Percentiles rank a stretch among this genome's conserved stretches.
Evolutionary conservation across 228 moss, liverwort and hornwort genomes (phyloP).

Genomic region (Sphagnum fallax): DNA sequence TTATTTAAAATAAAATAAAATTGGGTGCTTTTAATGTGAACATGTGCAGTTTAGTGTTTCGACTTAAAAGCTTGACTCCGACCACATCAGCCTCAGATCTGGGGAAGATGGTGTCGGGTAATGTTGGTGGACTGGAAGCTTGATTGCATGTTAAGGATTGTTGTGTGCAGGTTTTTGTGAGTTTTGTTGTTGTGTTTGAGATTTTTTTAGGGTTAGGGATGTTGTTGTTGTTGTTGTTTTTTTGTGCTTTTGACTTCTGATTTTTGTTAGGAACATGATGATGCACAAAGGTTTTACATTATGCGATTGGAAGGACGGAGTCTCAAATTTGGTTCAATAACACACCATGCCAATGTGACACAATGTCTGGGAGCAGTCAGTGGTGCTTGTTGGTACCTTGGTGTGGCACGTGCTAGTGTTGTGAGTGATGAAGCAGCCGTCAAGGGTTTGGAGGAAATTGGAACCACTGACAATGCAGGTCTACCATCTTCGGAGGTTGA

Average conservation of each 20-base stretch:
- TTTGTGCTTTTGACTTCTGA: neutral
- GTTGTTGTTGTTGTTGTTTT: no score
- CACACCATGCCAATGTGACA: slow-evolving; percentile 75
- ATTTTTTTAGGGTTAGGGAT: no score
- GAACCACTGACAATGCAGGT: neutral
- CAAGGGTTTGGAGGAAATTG: neutral
- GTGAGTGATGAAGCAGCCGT: slow-evolving; percentile 1
- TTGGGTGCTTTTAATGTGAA: neutral
- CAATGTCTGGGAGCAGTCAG: slow-evolving; percentile 79
- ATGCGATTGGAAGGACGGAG: slow-evolving; percentile 46
- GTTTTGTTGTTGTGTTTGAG: no score
- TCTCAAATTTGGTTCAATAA: slow-evolving; percentile 43
- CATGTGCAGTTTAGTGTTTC: neutral
- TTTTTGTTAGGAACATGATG: neutral
- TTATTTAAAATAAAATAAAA: neutral
- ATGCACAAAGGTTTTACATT: slow-evolving; percentile 59
- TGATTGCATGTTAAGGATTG: no score
- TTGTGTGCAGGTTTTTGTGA: no score
- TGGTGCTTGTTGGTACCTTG: slow-evolving; percentile 65
- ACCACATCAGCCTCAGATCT: neutral
- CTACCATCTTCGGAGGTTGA: neutral
- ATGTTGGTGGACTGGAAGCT: no score
- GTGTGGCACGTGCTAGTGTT: slow-evolving; percentile 47
- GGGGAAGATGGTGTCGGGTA: no score
- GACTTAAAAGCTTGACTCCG: neutral